phyloP scores from a whole-genome alignment of 1,284 basidiomycete species.

The Fistulina hepatica region DNA sequence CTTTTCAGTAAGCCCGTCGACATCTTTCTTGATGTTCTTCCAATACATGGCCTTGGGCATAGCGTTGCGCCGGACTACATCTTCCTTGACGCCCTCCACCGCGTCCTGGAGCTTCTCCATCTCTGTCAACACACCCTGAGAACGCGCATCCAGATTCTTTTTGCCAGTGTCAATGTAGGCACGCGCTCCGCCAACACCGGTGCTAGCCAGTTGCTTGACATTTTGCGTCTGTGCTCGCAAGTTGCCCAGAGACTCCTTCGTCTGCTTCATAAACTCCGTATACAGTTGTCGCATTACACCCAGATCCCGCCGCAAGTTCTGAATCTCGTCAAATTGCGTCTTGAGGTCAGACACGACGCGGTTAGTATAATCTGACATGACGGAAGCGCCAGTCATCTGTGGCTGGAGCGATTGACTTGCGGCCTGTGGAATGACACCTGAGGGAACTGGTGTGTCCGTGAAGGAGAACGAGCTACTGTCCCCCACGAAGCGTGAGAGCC shows the following conservation, averaged over 20 bases:
- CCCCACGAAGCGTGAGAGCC: conserved; percentile 53
- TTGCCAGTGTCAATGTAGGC: conserved; percentile 90
- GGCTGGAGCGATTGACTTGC: conserved; percentile 60
- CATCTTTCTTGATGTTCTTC: conserved; percentile 65
- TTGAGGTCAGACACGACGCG: conserved; percentile 76
- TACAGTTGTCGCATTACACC: conserved; percentile 92
- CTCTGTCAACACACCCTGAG: conserved; percentile 83
- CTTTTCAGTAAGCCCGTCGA: conserved; percentile 60
- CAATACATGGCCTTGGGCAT: conserved; percentile 72
- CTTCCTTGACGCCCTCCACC: conserved; percentile 84
- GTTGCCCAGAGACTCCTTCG: conserved; percentile 72
- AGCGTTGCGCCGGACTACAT: conserved; percentile 84
- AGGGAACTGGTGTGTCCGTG: conserved; percentile 31
- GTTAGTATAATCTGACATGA: conserved; percentile 58
- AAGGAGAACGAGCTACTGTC: conserved; percentile 22
- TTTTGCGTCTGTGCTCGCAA: conserved; percentile 77
- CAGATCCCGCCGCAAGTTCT: conserved; percentile 85
- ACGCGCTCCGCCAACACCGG: conserved; percentile 78
- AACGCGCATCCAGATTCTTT: conserved; percentile 77
- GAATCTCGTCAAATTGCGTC: conserved; percentile 90
- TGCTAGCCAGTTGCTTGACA: conserved; percentile 77
- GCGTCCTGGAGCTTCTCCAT: conserved; percentile 92
- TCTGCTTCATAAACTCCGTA: conserved; percentile 83
- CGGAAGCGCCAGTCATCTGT: conserved; percentile 63
- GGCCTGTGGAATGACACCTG: conserved; percentile 32